Evolutionary conservation across 768 basidiomycete species (phyloP), one percentile per base, ranked within the genome.

Genomic region (Trametes cingulata): DNA sequence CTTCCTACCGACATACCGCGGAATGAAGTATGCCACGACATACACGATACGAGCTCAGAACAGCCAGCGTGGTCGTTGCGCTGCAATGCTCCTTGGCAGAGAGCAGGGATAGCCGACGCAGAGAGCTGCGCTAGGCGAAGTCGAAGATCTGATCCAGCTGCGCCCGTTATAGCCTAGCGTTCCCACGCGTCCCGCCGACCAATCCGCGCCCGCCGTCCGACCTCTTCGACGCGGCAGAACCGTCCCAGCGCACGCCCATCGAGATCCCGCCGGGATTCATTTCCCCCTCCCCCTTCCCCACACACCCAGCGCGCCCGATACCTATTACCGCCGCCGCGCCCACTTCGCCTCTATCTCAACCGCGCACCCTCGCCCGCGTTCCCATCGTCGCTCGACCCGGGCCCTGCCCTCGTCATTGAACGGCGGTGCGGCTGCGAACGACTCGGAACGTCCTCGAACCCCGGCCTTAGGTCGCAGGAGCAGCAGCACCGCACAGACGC

Each of bases 221-320:
- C 58, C 29, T 27, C 51, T 37, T 52, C 58, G 49, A 52, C 51
- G 22, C 45, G 49, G 45, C 37, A 45, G 51, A 52, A 59, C 58
- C 36, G 25, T 50, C 48, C 47, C 40, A 15, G 39, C 55, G 24
- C 24, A 2, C 7, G 22, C 55, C 37, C 55, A 49, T 49, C 47
- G 39, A 57, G 56, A 57, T 57, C 39, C 1, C 15, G 8, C 24
- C 27, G 39, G 25, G 27, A 33, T 33, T 51, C 40, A 15, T 24
- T 45, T 22, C 7, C 27, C 35, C 8, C 50, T 17, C 15, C 33
- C 20, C 41, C 3, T n/a, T 27, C 20, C 37, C 49, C 51, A 33
- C 51, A 59, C 51, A 58, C 39, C 6, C 17, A 36, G 14, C 19
- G 6, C 33, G 7, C 8, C n/a, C 19, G 14, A n/a, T 22, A 9